Conservation (phyloP, 2,329 filamentous ascomycete genomes). For the Apiospora sp. region DNA sequence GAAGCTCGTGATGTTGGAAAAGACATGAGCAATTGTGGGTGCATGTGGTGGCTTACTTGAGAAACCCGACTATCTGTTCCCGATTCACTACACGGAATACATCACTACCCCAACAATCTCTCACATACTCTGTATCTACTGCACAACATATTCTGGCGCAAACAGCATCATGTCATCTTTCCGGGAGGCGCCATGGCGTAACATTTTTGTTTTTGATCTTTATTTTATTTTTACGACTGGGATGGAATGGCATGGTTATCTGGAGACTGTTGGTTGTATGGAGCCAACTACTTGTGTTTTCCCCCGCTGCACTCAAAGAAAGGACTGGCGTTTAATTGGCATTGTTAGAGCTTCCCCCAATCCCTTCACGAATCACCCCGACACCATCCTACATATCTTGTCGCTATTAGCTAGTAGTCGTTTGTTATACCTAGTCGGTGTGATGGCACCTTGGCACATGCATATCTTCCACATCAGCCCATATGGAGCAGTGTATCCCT, state of each 20-base stretch:
- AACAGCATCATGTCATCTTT: slow-evolving; percentile 13
- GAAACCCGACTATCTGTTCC: background rate
- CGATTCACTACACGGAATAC: background rate
- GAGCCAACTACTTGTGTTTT: slow-evolving; percentile 19
- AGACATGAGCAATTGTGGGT: slow-evolving; percentile 60
- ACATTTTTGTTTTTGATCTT: slow-evolving; percentile 24
- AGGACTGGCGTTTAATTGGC: slow-evolving; percentile 25
- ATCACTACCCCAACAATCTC: slow-evolving; percentile 10
- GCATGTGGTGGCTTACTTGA: slow-evolving; percentile 61
- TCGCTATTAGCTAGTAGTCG: slow-evolving; percentile 21
- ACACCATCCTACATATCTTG: slow-evolving; percentile 18
- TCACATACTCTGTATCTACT: slow-evolving; percentile 18
- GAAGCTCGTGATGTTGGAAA: slow-evolving; percentile 33
- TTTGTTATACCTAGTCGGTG: slow-evolving; percentile 20
- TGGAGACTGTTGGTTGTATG: slow-evolving; percentile 25
- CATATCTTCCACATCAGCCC: slow-evolving; percentile 2
- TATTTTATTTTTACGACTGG: slow-evolving; percentile 24
- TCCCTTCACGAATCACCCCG: slow-evolving; percentile 15
- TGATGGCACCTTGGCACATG: slow-evolving; percentile 8
- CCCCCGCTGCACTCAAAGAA: slow-evolving; percentile 37
- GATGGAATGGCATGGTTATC: slow-evolving; percentile 35
- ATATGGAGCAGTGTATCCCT: background rate
- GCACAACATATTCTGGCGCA: slow-evolving; percentile 19
- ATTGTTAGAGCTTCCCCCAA: slow-evolving; percentile 5
- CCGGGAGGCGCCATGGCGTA: slow-evolving; percentile 14